Evolutionary conservation across 2,329 filamentous ascomycete genomes (phyloP).

Genomic region (Colletotrichum magnum): DNA sequence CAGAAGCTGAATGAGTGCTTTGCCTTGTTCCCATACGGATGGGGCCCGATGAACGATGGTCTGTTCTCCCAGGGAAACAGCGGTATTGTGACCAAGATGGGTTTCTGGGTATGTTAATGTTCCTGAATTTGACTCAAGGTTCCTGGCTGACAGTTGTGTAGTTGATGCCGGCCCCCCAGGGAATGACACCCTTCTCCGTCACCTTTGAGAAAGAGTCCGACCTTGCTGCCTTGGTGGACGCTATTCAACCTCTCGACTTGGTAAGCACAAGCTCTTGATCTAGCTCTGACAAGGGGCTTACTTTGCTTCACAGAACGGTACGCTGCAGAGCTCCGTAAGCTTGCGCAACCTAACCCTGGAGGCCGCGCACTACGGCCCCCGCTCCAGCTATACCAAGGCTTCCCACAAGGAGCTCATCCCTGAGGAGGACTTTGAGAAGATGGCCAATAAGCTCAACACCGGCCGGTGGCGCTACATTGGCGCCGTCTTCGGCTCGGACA

Average conservation of each 20-base stretch:
- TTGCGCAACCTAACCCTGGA: constrained; percentile 29
- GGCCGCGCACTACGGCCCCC: constrained; percentile 30
- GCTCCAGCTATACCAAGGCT: constrained; percentile 38
- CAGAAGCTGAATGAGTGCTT: constrained; percentile 46
- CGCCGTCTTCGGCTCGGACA: constrained; percentile 29
- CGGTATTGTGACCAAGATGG: constrained; percentile 69
- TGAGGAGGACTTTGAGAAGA: constrained; percentile 32
- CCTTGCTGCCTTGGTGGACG: constrained; percentile 12
- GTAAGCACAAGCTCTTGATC: background rate
- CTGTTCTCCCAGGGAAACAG: constrained; percentile 67
- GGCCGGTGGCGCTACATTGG: constrained; percentile 34
- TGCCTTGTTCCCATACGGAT: constrained; percentile 55
- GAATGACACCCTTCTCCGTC: constrained; percentile 30
- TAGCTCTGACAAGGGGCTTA: background rate
- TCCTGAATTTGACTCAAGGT: too few relatives aligned
- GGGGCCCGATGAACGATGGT: constrained; percentile 57
- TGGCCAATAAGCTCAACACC: constrained; percentile 31
- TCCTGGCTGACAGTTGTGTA: background rate
- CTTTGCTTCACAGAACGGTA: background rate
- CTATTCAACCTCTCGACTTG: constrained; percentile 26
- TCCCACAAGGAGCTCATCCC: constrained; percentile 27
- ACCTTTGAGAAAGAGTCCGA: constrained; percentile 32
- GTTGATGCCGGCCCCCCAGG: constrained; percentile 32
- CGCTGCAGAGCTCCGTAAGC: constrained; percentile 29
- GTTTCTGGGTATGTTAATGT: constrained; percentile 50